Conservation (phyloP, 2,329 filamentous ascomycete genomes). For the Venturia oleaginea region DNA sequence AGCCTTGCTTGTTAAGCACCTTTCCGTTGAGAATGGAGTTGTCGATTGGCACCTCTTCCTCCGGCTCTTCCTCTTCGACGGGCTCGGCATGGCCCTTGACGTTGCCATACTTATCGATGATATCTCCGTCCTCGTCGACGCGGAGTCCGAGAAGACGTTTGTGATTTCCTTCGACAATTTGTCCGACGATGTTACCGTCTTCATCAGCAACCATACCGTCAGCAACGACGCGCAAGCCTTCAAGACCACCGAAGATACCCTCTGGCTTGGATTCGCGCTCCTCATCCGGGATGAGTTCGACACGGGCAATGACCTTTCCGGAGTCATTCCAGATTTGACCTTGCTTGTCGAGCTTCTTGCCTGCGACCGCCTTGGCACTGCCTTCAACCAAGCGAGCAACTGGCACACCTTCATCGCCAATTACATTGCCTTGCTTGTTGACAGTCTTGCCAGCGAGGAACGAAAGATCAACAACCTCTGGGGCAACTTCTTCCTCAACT, state of each 20-base stretch:
- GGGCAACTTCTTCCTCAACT: constrained; percentile 30
- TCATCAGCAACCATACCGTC: constrained; percentile 67
- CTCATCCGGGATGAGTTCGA: constrained; percentile 48
- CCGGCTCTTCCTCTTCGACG: constrained; percentile 36
- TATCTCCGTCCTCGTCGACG: constrained; percentile 78
- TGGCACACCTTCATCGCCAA: constrained; percentile 43
- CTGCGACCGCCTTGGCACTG: constrained; percentile 47
- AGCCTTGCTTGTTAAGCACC: constrained; percentile 49
- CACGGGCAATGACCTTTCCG: constrained; percentile 47
- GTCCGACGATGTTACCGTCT: constrained; percentile 68
- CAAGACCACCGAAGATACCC: constrained; percentile 59
- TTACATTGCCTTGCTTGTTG: constrained; percentile 52
- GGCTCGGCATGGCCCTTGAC: constrained; percentile 51
- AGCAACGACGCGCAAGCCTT: constrained; percentile 56
- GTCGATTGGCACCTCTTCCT: constrained; percentile 39
- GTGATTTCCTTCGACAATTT: constrained; percentile 59
- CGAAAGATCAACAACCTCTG: constrained; percentile 36
- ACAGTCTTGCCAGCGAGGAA: constrained; percentile 45
- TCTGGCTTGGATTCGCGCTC: constrained; percentile 49
- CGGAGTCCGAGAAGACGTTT: constrained; percentile 63
- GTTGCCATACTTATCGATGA: constrained; percentile 66
- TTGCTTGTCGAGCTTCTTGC: constrained; percentile 46
- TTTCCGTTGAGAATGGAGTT: constrained; percentile 46
- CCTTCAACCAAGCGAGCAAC: constrained; percentile 49
- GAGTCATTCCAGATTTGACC: constrained; percentile 48